phyloP scores from a whole-genome alignment of 768 basidiomycete genomes.

The Lactarius vividus region DNA sequence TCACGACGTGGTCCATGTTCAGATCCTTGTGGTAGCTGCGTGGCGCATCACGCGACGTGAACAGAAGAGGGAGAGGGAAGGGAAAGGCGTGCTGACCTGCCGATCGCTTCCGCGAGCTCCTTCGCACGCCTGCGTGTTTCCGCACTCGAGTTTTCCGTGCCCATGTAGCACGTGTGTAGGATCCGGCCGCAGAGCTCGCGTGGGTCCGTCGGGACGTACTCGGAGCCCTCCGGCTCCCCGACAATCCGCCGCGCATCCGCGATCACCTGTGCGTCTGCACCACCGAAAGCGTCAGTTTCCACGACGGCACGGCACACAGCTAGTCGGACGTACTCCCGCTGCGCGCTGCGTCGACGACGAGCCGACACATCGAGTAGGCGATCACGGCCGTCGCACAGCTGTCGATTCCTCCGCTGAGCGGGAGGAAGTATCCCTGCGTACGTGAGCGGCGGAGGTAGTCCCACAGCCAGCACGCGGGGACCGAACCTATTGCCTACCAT shows the following conservation, averaged over 20 bases:
- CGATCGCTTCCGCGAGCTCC: slow-evolving; percentile 82
- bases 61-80: background rate
- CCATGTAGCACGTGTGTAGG: slow-evolving; percentile 99
- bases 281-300: background rate
- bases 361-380: slow-evolving; percentile 93
- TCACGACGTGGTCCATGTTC: slow-evolving; percentile 93
- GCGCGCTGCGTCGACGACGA: slow-evolving; percentile 77
- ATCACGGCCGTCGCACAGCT: slow-evolving; percentile 97
- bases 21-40: slow-evolving; percentile 88
- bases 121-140: slow-evolving; percentile 89
- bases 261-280: slow-evolving; percentile 75
- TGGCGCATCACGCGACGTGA: background rate
- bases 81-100: slow-evolving; percentile 84
- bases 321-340: slow-evolving; percentile 55
- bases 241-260: slow-evolving; percentile 85
- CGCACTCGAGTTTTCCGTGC: slow-evolving; percentile 88
- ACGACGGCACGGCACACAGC: no score
- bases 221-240: slow-evolving; percentile 78
- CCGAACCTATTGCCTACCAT: slow-evolving; percentile 60
- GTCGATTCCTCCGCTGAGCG: slow-evolving; percentile 94
- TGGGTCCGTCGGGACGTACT: slow-evolving; percentile 83
- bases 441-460: slow-evolving; percentile 94
- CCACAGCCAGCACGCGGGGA: slow-evolving; percentile 99
- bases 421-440: slow-evolving; percentile 93
- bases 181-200: slow-evolving; percentile 82